These are phyloP conservation scores for Eucalyptus erythrocorys DNA, from an alignment of 345 rosid genomes.

Conservation along the genomic window DNA sequence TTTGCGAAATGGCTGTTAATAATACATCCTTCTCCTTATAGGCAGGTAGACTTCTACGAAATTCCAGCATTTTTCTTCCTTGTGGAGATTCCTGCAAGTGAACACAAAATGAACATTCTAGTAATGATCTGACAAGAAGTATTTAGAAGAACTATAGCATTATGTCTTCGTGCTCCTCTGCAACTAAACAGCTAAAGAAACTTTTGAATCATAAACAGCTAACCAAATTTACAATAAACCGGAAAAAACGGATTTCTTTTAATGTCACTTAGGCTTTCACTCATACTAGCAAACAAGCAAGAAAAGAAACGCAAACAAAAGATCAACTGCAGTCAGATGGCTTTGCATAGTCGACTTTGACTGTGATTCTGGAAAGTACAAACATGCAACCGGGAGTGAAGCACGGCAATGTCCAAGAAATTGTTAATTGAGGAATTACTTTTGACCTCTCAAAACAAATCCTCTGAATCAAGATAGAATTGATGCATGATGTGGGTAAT, in stretches of 20 bases:
- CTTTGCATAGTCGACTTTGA: background rate
- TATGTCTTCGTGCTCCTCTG: background rate
- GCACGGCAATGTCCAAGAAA: background rate
- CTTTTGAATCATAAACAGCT: background rate
- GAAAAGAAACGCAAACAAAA: background rate
- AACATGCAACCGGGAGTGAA: background rate
- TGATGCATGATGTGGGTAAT: background rate
- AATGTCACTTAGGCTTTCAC: background rate
- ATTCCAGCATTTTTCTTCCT: constrained; percentile 55
- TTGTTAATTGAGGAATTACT: background rate
- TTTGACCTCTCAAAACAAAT: background rate
- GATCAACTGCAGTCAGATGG: background rate
- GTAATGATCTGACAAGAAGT: background rate
- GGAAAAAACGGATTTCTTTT: background rate
- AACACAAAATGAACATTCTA: background rate
- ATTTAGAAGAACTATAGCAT: background rate
- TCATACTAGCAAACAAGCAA: background rate
- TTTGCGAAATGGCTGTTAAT: constrained; percentile 41
- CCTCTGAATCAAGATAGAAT: background rate
- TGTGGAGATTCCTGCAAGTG: constrained; percentile 45
- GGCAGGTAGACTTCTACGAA: constrained; percentile 75
- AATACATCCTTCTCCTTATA: constrained; percentile 61
- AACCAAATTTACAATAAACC: background rate
- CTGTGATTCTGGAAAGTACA: background rate
- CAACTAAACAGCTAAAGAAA: background rate